Evolutionary conservation across 1,139 yeast species (phyloP).

Genomic region (Pichia sp.): DNA sequence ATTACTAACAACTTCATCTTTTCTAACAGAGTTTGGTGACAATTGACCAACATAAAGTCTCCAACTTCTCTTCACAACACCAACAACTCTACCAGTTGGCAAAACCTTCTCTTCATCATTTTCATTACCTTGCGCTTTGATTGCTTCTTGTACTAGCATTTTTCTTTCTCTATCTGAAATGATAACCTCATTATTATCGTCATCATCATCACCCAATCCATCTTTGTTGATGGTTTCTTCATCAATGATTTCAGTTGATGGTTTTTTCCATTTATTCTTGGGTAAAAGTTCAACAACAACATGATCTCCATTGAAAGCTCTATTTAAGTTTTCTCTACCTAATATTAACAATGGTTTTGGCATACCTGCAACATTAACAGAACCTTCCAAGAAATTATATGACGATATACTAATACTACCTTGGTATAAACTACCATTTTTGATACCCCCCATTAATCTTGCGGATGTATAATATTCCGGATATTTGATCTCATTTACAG

Average conservation of each 20-base stretch:
- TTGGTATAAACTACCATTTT: slow-evolving; percentile 80
- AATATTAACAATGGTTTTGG: slow-evolving; percentile 75
- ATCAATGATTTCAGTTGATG: slow-evolving; percentile 72
- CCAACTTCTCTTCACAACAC: slow-evolving; percentile 88
- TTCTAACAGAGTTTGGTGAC: slow-evolving; percentile 68
- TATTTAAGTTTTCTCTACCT: slow-evolving; percentile 79
- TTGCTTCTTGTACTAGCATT: slow-evolving; percentile 71
- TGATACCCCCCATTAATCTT: slow-evolving; percentile 83
- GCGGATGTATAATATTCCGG: slow-evolving; percentile 78
- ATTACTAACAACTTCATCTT: slow-evolving; percentile 39
- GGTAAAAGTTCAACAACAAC: slow-evolving; percentile 91
- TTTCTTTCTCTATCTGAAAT: slow-evolving; percentile 73
- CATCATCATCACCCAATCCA: slow-evolving; percentile 53
- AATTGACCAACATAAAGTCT: slow-evolving; percentile 93
- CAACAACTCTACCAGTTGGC: slow-evolving; percentile 91
- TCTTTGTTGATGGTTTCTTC: slow-evolving; percentile 60
- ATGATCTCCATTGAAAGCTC: slow-evolving; percentile 87
- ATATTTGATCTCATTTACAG: slow-evolving; percentile 47
- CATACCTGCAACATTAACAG: slow-evolving; percentile 65
- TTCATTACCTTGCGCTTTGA: slow-evolving; percentile 44
- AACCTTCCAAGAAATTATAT: slow-evolving; percentile 85
- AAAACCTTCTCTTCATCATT: slow-evolving; percentile 44
- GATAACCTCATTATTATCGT: slow-evolving; percentile 41
- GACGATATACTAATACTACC: slow-evolving; percentile 77
- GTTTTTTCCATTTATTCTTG: slow-evolving; percentile 79